A percentile compares a stretch with the other conserved stretches of the same genome.
Conservation (phyloP, 1,139 yeast genomes). For the Protomyces gravidus region DNA sequence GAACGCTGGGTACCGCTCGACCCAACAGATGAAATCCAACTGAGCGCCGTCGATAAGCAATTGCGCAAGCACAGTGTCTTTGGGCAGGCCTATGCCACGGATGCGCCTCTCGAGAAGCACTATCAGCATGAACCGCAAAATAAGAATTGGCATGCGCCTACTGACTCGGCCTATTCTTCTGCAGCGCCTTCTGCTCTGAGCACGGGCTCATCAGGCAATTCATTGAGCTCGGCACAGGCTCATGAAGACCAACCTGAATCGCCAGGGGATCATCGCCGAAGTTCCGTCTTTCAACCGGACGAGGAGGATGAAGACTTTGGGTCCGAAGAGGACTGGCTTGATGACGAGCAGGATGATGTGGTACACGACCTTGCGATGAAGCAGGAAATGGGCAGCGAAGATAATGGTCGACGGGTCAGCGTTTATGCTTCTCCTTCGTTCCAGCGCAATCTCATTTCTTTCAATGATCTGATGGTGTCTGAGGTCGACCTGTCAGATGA, state of each 20-base stretch:
- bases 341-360: conserved; percentile 12
- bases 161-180: neutral
- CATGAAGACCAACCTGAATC: neutral
- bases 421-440: conserved; percentile 19
- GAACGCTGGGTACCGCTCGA: conserved; percentile 23
- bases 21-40: conserved; percentile 7
- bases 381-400: conserved; percentile 1
- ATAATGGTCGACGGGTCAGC: conserved; percentile 2
- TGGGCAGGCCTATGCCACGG: neutral
- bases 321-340: neutral
- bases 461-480: conserved; percentile 20
- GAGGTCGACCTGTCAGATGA: conserved; percentile 25
- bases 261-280: conserved; percentile 10
- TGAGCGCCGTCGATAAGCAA: neutral
- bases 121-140: neutral
- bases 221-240: neutral
- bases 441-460: conserved; percentile 13
- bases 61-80: conserved; percentile 11
- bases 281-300: conserved; percentile 14
- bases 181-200: neutral
- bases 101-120: neutral
- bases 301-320: neutral
- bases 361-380: conserved; percentile 13
- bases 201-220: neutral
- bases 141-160: neutral